Percentiles rank a stretch among this genome's conserved stretches.
Conservation (phyloP, 1,139 yeast genomes). For the Nakaseomyces kungkrabaensis region DNA sequence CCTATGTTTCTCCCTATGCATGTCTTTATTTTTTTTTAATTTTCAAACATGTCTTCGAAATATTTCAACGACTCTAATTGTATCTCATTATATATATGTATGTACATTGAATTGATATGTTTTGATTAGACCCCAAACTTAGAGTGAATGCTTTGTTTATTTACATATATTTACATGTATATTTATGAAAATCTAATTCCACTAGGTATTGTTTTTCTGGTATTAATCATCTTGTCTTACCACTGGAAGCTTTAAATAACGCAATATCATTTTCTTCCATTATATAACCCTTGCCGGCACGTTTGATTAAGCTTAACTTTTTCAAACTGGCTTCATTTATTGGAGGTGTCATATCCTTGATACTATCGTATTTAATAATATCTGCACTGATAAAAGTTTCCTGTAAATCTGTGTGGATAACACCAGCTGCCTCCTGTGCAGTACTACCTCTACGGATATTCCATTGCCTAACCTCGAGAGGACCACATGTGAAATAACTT, state of each 20-base stretch:
- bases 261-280: constrained; percentile 75
- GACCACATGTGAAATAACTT: constrained; percentile 88
- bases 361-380: constrained; percentile 48
- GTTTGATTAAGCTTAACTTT: constrained; percentile 41
- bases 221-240: constrained; percentile 27
- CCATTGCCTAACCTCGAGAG: constrained; percentile 89
- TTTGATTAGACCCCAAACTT: neutral
- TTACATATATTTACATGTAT: too few relatives aligned
- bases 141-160: too few relatives aligned
- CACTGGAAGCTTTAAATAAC: constrained; percentile 45
- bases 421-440: constrained; percentile 92
- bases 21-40: too few relatives aligned
- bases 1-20: too few relatives aligned
- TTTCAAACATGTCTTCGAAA: too few relatives aligned
- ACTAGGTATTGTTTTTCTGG: too few relatives aligned
- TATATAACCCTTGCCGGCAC: constrained; percentile 61
- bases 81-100: constrained; percentile 5
- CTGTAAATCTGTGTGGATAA: constrained; percentile 81
- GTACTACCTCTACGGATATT: constrained; percentile 65
- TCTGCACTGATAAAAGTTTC: constrained; percentile 76
- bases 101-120: neutral
- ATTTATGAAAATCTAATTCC: too few relatives aligned
- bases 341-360: constrained; percentile 33
- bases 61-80: neutral
- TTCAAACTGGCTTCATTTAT: constrained; percentile 30